Conservation (phyloP, 805 yeast species). For the Lipomyces oligophaga region DNA sequence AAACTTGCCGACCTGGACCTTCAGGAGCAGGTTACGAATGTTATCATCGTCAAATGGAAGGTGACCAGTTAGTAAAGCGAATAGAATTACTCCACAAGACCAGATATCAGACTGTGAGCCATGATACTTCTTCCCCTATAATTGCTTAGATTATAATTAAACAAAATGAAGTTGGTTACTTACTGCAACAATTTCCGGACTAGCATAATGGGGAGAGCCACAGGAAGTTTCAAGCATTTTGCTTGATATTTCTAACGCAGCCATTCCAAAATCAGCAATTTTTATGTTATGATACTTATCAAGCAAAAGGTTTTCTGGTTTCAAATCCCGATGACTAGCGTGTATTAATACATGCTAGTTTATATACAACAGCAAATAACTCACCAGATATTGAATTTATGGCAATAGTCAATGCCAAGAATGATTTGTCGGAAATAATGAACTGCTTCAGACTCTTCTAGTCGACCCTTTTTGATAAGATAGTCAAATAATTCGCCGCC, state of each 20-base stretch:
- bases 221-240: conserved; percentile 88
- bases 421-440: conserved; percentile 84
- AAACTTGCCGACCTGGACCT: conserved; percentile 87
- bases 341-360: not conserved
- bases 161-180: not conserved
- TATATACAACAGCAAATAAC: not conserved
- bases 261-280: conserved; percentile 99
- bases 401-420: conserved; percentile 78
- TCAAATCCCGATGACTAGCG: conserved; percentile 64
- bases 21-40: conserved; percentile 76
- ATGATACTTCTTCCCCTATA: conserved; percentile 76
- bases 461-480: conserved; percentile 79
- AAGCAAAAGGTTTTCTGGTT: conserved; percentile 68
- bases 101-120: conserved; percentile 97
- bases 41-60: conserved; percentile 96
- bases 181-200: conserved; percentile 88
- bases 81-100: conserved; percentile 87
- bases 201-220: conserved; percentile 98
- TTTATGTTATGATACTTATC: conserved; percentile 85
- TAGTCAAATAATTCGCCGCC: conserved; percentile 96
- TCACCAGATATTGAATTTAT: conserved; percentile 71
- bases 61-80: conserved; percentile 91
- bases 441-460: conserved; percentile 86
- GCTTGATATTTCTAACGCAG: conserved; percentile 83
- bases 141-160: not conserved